phyloP scores from a whole-genome alignment of 495 filamentous ascomycete species.

The Penicillium atrosanguineum region DNA sequence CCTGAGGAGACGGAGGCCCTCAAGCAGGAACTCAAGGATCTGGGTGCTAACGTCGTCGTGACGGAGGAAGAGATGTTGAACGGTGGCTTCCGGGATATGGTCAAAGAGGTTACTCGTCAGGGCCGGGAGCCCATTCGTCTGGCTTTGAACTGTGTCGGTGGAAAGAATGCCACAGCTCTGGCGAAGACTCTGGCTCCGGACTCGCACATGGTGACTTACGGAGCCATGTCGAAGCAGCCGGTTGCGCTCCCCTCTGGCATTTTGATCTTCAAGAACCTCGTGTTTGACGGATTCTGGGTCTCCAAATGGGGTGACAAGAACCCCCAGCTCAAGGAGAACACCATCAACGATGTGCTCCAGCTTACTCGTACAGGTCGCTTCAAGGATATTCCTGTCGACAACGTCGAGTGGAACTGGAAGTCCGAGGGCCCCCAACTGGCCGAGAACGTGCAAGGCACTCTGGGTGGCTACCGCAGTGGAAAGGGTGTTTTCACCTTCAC shows the following conservation, averaged over 20 bases:
- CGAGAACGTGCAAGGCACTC: slow-evolving; percentile 69
- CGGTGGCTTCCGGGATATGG: slow-evolving; percentile 56
- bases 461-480: slow-evolving; percentile 74
- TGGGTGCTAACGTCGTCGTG: slow-evolving; percentile 79
- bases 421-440: slow-evolving; percentile 62
- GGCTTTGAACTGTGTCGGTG: slow-evolving; percentile 94
- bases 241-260: slow-evolving; percentile 71
- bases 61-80: slow-evolving; percentile 74
- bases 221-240: slow-evolving; percentile 88
- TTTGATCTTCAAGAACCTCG: slow-evolving; percentile 86
- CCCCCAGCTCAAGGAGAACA: slow-evolving; percentile 69
- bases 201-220: slow-evolving; percentile 86
- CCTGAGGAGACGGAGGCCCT: slow-evolving; percentile 61
- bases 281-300: slow-evolving; percentile 92
- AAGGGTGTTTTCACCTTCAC: slow-evolving; percentile 89
- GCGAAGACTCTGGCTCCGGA: slow-evolving; percentile 63
- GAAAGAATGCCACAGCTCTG: slow-evolving; percentile 70
- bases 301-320: slow-evolving; percentile 81
- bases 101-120: slow-evolving; percentile 68
- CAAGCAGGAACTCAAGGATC: slow-evolving; percentile 62
- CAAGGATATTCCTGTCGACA: slow-evolving; percentile 73
- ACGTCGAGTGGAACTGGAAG: slow-evolving; percentile 77
- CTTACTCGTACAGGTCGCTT: slow-evolving; percentile 73
- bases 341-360: slow-evolving; percentile 76
- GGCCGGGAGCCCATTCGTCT: slow-evolving; percentile 67